Conservation (phyloP, 352 stramenopile genomes). For the Blastocystis sp. region DNA sequence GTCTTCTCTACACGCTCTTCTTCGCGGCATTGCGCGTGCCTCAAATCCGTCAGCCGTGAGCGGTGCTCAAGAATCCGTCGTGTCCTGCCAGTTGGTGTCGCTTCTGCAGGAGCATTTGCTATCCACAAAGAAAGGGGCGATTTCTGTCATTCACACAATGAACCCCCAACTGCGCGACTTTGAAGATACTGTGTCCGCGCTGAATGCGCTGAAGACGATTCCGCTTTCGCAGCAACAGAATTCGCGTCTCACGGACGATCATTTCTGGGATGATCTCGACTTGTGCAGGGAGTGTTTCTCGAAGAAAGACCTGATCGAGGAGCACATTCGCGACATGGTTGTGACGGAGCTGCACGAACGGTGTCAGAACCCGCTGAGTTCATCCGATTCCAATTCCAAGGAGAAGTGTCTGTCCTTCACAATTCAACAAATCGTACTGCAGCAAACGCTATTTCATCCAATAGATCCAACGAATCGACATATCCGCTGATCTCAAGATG, state of each 20-base stretch:
- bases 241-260: background rate
- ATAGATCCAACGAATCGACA: background rate
- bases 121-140: background rate
- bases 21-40: background rate
- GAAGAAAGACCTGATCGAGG: conserved; percentile 19
- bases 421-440: background rate
- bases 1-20: background rate
- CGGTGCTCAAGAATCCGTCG: background rate
- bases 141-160: conserved; percentile 28
- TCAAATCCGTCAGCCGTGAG: background rate
- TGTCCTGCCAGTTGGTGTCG: conserved; percentile 5
- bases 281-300: background rate
- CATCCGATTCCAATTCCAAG: background rate
- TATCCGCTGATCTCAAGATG: background rate
- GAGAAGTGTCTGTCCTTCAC: background rate
- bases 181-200: background rate
- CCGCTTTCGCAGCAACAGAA: background rate
- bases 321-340: conserved; percentile 3
- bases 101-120: conserved; percentile 38
- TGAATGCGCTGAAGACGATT: background rate
- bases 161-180: background rate
- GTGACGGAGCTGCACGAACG: conserved; percentile 2
- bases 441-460: too few species aligned
- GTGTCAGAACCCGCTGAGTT: background rate
- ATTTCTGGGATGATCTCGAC: background rate